phyloP scores from a whole-genome alignment of 768 basidiomycete genomes.

The Leccinum ochraceum region DNA sequence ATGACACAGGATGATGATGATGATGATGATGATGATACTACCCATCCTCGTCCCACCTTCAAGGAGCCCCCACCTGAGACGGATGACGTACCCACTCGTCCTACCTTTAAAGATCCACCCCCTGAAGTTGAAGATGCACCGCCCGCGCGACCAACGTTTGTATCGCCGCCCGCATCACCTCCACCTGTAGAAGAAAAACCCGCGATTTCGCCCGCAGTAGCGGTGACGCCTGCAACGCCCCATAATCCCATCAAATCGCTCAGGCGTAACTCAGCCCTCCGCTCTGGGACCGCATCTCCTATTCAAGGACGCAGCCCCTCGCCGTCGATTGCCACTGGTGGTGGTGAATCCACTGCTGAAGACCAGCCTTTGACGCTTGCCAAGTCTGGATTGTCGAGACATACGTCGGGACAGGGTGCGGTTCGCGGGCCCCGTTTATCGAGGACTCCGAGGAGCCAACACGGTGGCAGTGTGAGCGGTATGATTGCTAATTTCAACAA shows the following conservation, averaged over 20 bases:
- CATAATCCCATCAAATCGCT: slow-evolving; percentile 50
- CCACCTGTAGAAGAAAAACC: slow-evolving; percentile 23
- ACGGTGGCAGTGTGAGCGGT: slow-evolving; percentile 49
- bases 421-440: slow-evolving; percentile 53
- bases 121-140: slow-evolving; percentile 51
- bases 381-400: slow-evolving; percentile 43
- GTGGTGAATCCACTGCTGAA: slow-evolving; percentile 33
- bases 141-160: slow-evolving; percentile 19
- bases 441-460: slow-evolving; percentile 46
- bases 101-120: slow-evolving; percentile 63
- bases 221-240: slow-evolving; percentile 49
- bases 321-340: slow-evolving; percentile 32
- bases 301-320: slow-evolving; percentile 43
- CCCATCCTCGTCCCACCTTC: slow-evolving; percentile 47
- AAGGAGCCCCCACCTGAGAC: slow-evolving; percentile 58
- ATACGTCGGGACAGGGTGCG: slow-evolving; percentile 43
- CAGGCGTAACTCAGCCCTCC: slow-evolving; percentile 37
- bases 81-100: slow-evolving; percentile 37
- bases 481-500: slow-evolving; percentile 60
- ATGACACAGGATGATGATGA: slow-evolving; percentile 17
- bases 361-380: slow-evolving; percentile 36
- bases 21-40: not conserved
- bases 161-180: slow-evolving; percentile 28
- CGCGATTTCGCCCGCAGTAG: slow-evolving; percentile 34
- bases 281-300: slow-evolving; percentile 37